Base-by-base conservation (phyloP, 495 filamentous ascomycete genomes). In the Cairneyella variabilis region DNA sequence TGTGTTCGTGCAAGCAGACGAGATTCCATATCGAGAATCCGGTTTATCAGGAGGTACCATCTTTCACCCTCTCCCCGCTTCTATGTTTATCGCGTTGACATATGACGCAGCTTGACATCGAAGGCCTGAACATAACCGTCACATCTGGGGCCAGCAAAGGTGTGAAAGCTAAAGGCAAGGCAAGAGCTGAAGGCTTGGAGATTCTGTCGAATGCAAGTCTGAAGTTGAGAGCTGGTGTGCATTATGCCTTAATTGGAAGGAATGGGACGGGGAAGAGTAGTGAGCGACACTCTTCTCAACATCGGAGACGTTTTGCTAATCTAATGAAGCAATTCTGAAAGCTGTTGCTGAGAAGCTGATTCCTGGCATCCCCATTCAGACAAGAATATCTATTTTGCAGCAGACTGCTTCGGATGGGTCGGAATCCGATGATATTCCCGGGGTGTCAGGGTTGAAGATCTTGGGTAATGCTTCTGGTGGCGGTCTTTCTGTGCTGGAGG, bases 191-290 rank as follows among this genome's bases (percentile, higher is more conserved):
- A 16, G 79, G 80, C 1, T 76, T 74, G 32, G 88, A 91, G 65
- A 76, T 93, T 9, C 75, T 93, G 16, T 68, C 67, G 16, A 79
- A 86, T 71, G 85, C 80, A 1, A 80, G 83, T 43, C 67, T 91
- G 26, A 79, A 80, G 32, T 70, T 93, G 21, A 86, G 89, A 61
- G 77, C 77, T 10, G 86, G 87, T 0, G 69, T 80, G 22, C 76
- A 83, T 43, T 91, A 91, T 71, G 88, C 84, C 0, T 66, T 93
- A 8, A 69, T 91, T 18, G 88, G 88, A 0, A 73, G 86, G 20
- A 93, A 93, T 71, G 89, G 89, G 1, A 80, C 81, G 3, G 89
- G 89, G 5, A 93, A 93, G 66, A 88, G 84, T 16, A 93, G 84
- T 88, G 62, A 68, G 80, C n/a, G n/a, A n/a, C n/a, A n/a, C n/a